Evolutionary conservation across 2,329 filamentous ascomycete species (phyloP).

Genomic region (Xylariaceae sp.): DNA sequence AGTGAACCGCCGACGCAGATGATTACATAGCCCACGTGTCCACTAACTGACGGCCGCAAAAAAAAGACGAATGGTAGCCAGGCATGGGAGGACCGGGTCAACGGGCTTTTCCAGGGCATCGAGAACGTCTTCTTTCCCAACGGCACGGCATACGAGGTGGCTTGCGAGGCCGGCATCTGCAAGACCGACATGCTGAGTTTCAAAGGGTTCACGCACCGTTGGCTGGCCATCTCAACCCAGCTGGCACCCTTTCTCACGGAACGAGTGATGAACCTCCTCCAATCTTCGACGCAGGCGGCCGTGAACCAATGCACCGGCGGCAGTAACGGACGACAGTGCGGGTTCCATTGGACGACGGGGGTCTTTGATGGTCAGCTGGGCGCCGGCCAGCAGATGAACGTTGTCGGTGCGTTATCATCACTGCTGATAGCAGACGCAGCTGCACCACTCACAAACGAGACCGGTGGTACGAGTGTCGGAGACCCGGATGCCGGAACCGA

Average conservation of each 20-base stretch:
- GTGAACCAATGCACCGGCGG: slow-evolving; percentile 31
- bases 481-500: slow-evolving; percentile 19
- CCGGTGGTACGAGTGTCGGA: slow-evolving; percentile 35
- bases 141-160: slow-evolving; percentile 46
- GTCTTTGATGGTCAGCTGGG: slow-evolving; percentile 41
- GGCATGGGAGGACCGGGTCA: slow-evolving; percentile 42
- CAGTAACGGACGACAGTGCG: slow-evolving; percentile 39
- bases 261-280: slow-evolving; percentile 32
- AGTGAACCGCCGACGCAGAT: slow-evolving; percentile 7
- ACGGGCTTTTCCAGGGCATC: slow-evolving; percentile 41
- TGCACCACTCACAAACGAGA: slow-evolving; percentile 30
- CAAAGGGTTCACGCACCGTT: slow-evolving; percentile 55
- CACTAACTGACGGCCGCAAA: slow-evolving; percentile 11
- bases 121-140: slow-evolving; percentile 46
- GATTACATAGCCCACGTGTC: neutral
- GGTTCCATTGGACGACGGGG: slow-evolving; percentile 43
- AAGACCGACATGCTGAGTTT: slow-evolving; percentile 52
- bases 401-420: slow-evolving; percentile 41
- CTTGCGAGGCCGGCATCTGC: slow-evolving; percentile 49
- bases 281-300: slow-evolving; percentile 34
- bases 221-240: slow-evolving; percentile 36
- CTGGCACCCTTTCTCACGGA: slow-evolving; percentile 31
- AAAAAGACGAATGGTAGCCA: slow-evolving; percentile 21
- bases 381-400: slow-evolving; percentile 47
- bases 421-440: slow-evolving; percentile 31